Percentiles rank a stretch among this genome's conserved stretches.
phyloP scores from a whole-genome alignment of 208 protist species.

The Porcisia deanei region DNA sequence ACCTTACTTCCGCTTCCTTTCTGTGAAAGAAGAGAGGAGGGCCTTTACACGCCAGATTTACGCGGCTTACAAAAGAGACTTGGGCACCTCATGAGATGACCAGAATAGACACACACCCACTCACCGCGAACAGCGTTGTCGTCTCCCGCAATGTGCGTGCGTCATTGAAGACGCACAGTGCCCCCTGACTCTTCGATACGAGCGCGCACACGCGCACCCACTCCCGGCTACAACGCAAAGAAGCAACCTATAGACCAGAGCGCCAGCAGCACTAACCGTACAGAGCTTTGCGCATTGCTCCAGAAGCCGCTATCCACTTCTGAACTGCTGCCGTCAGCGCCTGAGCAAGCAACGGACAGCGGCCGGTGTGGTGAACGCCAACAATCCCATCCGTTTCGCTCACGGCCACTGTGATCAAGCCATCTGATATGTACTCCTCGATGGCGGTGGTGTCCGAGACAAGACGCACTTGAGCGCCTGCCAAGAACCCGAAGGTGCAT shows the following conservation, averaged over 20 bases:
- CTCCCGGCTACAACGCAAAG: background rate
- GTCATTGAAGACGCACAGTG: background rate
- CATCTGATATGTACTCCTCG: slow-evolving; percentile 76
- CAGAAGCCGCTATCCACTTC: slow-evolving; percentile 23
- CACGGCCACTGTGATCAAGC: slow-evolving; percentile 61
- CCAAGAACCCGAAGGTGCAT: slow-evolving; percentile 43
- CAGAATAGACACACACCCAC: background rate
- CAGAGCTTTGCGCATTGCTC: slow-evolving; percentile 31
- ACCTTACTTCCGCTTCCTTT: background rate
- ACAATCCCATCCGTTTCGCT: slow-evolving; percentile 58
- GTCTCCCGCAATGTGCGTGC: background rate
- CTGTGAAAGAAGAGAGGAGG: too few species aligned
- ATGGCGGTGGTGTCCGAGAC: slow-evolving; percentile 74
- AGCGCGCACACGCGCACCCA: background rate
- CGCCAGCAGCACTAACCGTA: slow-evolving; percentile 3
- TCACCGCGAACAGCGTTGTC: background rate
- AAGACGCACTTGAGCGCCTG: slow-evolving; percentile 41
- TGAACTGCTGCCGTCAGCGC: slow-evolving; percentile 38
- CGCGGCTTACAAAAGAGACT: background rate
- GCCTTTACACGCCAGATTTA: background rate
- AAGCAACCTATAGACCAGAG: background rate
- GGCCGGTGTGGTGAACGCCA: slow-evolving; percentile 50
- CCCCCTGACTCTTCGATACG: background rate
- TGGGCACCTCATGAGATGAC: background rate
- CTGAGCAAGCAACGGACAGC: slow-evolving; percentile 44